Conservation (phyloP, 169 alveolate genomes). For the Cryptosporidium meleagridis region DNA sequence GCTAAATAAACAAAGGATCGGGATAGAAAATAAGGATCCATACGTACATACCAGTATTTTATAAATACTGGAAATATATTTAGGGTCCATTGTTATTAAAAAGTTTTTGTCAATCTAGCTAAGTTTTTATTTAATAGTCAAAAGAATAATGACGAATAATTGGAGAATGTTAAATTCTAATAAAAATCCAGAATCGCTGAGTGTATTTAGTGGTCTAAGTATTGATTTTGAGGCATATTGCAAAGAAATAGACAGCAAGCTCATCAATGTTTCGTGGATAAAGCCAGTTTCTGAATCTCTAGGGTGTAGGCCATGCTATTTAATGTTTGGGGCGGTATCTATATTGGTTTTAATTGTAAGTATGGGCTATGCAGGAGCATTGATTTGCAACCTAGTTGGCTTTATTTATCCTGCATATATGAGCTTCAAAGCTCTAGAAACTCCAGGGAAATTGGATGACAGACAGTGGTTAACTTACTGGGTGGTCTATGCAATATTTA, state of each 20-base stretch:
- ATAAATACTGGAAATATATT: neutral
- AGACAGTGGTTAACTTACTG: slow-evolving; percentile 93
- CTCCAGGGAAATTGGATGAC: slow-evolving; percentile 85
- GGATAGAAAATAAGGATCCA: slow-evolving; percentile 34
- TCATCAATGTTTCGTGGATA: neutral
- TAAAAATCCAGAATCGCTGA: slow-evolving; percentile 54
- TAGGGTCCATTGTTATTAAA: neutral
- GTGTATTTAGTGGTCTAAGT: slow-evolving; percentile 60
- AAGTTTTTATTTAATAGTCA: neutral
- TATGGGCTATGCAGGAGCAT: slow-evolving; percentile 82
- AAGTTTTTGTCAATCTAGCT: neutral
- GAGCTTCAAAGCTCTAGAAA: slow-evolving; percentile 88
- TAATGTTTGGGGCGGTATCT: slow-evolving; percentile 52
- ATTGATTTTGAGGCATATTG: slow-evolving; percentile 34
- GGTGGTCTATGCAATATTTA: slow-evolving; percentile 89
- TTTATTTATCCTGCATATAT: slow-evolving; percentile 84
- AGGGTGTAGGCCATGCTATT: slow-evolving; percentile 77
- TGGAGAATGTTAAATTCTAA: slow-evolving; percentile 59
- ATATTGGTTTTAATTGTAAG: slow-evolving; percentile 68
- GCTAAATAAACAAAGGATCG: neutral
- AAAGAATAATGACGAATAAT: slow-evolving; percentile 22
- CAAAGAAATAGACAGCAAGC: slow-evolving; percentile 38
- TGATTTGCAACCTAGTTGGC: slow-evolving; percentile 78
- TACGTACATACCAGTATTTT: slow-evolving; percentile 25
- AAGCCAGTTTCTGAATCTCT: slow-evolving; percentile 32